A percentile compares a stretch with the other conserved stretches of the same genome.
Evolutionary conservation across 1,139 yeast genomes (phyloP).

Genomic region (Geotrichum candidum): DNA sequence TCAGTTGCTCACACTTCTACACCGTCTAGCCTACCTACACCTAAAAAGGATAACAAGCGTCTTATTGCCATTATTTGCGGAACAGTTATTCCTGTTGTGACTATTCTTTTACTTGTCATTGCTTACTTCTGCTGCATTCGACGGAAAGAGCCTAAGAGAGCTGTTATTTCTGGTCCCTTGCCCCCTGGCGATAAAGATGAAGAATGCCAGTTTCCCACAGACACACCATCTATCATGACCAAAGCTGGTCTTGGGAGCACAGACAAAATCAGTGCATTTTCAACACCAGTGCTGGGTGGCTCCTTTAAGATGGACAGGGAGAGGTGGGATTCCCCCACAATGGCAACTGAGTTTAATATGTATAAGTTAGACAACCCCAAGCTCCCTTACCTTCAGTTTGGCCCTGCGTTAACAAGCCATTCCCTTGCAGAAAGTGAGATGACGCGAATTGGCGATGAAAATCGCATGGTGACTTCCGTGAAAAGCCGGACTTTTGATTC

Average conservation of each 20-base stretch:
- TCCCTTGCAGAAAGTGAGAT: conserved; percentile 10
- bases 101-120: conserved; percentile 40
- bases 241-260: neutral
- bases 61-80: conserved; percentile 65
- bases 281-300: conserved; percentile 6
- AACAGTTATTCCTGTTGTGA: conserved; percentile 64
- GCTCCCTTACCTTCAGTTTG: neutral
- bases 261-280: conserved; percentile 8
- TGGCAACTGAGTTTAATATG: conserved; percentile 14
- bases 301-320: neutral
- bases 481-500: neutral
- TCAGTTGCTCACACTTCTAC: neutral
- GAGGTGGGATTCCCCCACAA: conserved; percentile 13
- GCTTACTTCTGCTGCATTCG: conserved; percentile 44
- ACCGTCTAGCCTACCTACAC: neutral
- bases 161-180: conserved; percentile 17
- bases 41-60: neutral
- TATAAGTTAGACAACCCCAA: conserved; percentile 15
- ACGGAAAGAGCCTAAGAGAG: conserved; percentile 21
- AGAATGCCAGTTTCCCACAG: conserved; percentile 12
- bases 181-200: conserved; percentile 20
- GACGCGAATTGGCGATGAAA: conserved; percentile 7
- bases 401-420: neutral
- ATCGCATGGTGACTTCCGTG: neutral
- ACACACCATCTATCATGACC: conserved; percentile 4